Percentiles rank a stretch among this genome's conserved stretches.
phyloP scores from a whole-genome alignment of 2,329 filamentous ascomycete genomes.

The Blastomyces silverae region DNA sequence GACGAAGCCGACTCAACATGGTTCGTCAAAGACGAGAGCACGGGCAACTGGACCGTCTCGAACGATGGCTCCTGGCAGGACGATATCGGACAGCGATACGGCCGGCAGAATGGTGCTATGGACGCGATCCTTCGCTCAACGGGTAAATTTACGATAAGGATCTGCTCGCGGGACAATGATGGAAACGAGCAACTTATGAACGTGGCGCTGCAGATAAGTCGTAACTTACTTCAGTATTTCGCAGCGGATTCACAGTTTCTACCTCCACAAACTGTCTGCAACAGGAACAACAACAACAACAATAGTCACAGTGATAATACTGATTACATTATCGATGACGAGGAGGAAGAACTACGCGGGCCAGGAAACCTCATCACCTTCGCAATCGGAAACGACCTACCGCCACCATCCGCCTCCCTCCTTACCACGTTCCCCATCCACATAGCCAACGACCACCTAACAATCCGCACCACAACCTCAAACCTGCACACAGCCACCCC shows the following conservation, averaged over 20 bases:
- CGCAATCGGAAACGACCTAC: slow-evolving; percentile 24
- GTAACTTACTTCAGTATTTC: slow-evolving; percentile 55
- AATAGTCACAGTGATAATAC: too few relatives aligned
- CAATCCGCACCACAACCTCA: slow-evolving; percentile 6
- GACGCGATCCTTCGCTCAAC: slow-evolving; percentile 48
- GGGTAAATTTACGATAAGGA: slow-evolving; percentile 37
- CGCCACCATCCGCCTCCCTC: slow-evolving; percentile 17
- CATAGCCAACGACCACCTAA: slow-evolving; percentile 20
- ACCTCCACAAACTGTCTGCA: slow-evolving; percentile 8
- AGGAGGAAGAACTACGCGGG: slow-evolving; percentile 10
- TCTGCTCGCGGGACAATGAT: slow-evolving; percentile 25
- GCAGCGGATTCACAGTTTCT: slow-evolving; percentile 46
- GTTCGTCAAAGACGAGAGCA: slow-evolving; percentile 24
- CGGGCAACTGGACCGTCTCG: slow-evolving; percentile 24
- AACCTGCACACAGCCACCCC: neutral
- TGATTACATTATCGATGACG: slow-evolving; percentile 18
- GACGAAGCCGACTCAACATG: slow-evolving; percentile 20
- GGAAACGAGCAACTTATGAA: slow-evolving; percentile 20
- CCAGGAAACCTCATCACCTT: slow-evolving; percentile 44
- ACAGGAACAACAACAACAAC: neutral
- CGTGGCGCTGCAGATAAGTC: slow-evolving; percentile 49
- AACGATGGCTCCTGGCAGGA: slow-evolving; percentile 25
- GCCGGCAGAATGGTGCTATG: slow-evolving; percentile 48
- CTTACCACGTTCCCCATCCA: slow-evolving; percentile 27
- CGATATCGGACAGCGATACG: slow-evolving; percentile 32